phyloP scores from a whole-genome alignment of 2,329 filamentous ascomycete genomes.

The Fusarium sarcochroum region DNA sequence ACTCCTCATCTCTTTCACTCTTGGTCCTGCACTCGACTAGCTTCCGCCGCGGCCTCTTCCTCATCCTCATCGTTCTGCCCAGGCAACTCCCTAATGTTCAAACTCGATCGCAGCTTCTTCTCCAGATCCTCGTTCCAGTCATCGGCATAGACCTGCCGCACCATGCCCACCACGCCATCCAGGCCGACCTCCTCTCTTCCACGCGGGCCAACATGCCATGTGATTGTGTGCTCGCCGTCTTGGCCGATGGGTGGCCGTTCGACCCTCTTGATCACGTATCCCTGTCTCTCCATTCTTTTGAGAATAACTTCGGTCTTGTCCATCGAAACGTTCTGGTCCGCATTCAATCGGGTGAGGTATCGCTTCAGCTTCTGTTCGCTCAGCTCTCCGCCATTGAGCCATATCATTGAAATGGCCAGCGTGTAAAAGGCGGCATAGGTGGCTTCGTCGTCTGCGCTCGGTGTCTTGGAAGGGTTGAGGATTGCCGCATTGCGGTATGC shows the following conservation, averaged over 20 bases:
- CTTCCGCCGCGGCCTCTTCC: constrained; percentile 40
- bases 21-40: constrained; percentile 27
- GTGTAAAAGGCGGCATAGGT: constrained; percentile 87
- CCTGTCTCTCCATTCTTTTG: constrained; percentile 81
- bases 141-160: constrained; percentile 71
- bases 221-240: constrained; percentile 81
- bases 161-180: constrained; percentile 80
- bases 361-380: constrained; percentile 84
- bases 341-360: constrained; percentile 81
- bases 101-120: constrained; percentile 71
- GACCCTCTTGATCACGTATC: constrained; percentile 82
- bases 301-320: constrained; percentile 83
- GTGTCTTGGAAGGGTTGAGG: constrained; percentile 75
- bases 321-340: constrained; percentile 79
- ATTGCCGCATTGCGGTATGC: constrained; percentile 77
- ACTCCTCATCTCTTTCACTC: constrained; percentile 1
- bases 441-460: constrained; percentile 78
- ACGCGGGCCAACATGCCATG: constrained; percentile 87
- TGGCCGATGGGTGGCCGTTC: constrained; percentile 69
- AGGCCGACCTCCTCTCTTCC: constrained; percentile 88
- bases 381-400: constrained; percentile 79
- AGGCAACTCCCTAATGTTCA: constrained; percentile 63
- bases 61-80: constrained; percentile 45
- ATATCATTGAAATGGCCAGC: constrained; percentile 82
- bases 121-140: constrained; percentile 67